Base-by-base conservation (phyloP, 1,284 basidiomycete species). In the Ceratobasidium sp. region DNA sequence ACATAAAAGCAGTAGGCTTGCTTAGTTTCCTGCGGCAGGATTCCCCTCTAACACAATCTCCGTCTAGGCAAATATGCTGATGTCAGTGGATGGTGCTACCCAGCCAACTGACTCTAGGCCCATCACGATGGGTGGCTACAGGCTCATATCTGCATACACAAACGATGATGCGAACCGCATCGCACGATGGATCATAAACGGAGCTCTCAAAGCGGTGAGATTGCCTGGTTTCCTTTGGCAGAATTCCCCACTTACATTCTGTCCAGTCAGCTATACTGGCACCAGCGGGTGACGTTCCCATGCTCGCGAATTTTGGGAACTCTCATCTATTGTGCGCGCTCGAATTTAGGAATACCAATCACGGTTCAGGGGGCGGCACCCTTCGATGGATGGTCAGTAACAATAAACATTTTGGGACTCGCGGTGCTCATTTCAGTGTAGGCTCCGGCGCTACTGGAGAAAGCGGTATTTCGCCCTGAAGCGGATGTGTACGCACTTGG, bases 311-410 rank as follows among this genome's bases (percentile, higher is more conserved):
- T 24, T 69, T 57, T 54, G 66, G 54, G 5, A 57, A 57, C 33
- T 44, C 41, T 31, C 0, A 1, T 4, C 19, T 69, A 24, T 5
- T 45, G 9, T 36, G 31, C 47, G 57, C 51, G 5, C 24, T 69
- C 8, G 36, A 69, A 19, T 57, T 69, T 41, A 69, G 17, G 14
- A 41, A 41, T 53, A 53, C 14, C 7, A 44, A 29, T 19, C 14
- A 31, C 19, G 36, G 22, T 27, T n/a, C n/a, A n/a, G 22, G 48
- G 1, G 33, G 45, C 9, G 2, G 56, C 19, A 27, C 66, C 14
- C 8, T 56, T 2, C 66, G 66, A 0, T 69, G 53, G 53, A 24
- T 53, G 19, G 66, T 69, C 9, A 47, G 41, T 50, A 65, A 31
- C 24, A 27, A 1, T 41, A 4, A 17, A 17, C 1, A 33, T 17